These are phyloP conservation scores for Cryptosporidium ubiquitum DNA, from an alignment of 169 alveolate species.

Conservation along the genomic window DNA sequence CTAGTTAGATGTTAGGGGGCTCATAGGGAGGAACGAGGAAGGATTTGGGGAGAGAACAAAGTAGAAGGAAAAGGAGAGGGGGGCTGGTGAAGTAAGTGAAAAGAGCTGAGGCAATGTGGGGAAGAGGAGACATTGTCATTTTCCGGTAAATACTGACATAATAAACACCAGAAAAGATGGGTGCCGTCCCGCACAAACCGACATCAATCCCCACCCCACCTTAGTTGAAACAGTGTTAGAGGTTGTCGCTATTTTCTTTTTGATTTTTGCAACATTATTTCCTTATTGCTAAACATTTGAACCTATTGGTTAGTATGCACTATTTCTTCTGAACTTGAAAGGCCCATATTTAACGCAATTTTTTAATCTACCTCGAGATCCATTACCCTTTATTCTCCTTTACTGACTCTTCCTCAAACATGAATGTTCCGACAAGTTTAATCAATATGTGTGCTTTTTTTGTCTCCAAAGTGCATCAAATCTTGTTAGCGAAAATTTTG, in stretches of 20 bases:
- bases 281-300: too few species aligned
- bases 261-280: too few species aligned
- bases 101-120: not conserved
- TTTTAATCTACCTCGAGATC: too few species aligned
- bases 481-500: too few species aligned
- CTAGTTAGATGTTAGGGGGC: not conserved
- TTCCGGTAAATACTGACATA: not conserved
- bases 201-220: not conserved
- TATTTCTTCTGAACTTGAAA: not conserved
- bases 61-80: not conserved
- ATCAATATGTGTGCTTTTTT: too few species aligned
- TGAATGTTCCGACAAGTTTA: too few species aligned
- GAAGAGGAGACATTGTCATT: not conserved
- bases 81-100: not conserved
- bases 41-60: not conserved
- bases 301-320: not conserved
- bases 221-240: too few species aligned
- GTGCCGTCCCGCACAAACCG: not conserved
- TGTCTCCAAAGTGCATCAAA: too few species aligned
- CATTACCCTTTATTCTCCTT: too few species aligned
- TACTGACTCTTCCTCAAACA: too few species aligned
- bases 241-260: too few species aligned
- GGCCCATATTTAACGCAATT: not conserved
- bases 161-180: not conserved
- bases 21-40: not conserved